phyloP scores from a whole-genome alignment of 805 yeast genomes.

The Kodamaea nitidulidarum region DNA sequence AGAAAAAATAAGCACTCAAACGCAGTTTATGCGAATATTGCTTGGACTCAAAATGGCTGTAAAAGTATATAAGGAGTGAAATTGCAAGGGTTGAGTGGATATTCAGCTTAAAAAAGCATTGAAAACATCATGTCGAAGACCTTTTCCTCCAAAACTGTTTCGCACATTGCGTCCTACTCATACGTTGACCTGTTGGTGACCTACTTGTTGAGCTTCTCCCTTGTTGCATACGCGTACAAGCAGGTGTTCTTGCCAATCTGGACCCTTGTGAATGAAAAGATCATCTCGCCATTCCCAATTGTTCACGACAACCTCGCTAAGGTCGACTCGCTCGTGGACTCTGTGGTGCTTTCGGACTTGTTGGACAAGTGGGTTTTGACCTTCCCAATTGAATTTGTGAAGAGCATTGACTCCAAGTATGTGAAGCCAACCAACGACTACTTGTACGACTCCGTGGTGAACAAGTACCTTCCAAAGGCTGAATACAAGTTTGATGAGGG shows the following conservation, averaged over 20 bases:
- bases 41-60: neutral
- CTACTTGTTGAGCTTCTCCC: constrained; percentile 23
- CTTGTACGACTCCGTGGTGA: constrained; percentile 13
- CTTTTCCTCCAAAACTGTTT: constrained; percentile 30
- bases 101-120: neutral
- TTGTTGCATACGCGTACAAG: constrained; percentile 22
- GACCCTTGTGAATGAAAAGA: constrained; percentile 19
- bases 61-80: constrained; percentile 10
- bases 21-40: neutral
- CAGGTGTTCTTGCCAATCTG: constrained; percentile 20
- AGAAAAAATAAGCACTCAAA: neutral
- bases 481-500: constrained; percentile 21
- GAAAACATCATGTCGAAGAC: constrained; percentile 14
- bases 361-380: constrained; percentile 12
- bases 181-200: constrained; percentile 20
- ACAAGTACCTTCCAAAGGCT: constrained; percentile 26
- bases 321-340: constrained; percentile 11
- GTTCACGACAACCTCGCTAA: constrained; percentile 14
- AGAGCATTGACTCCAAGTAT: constrained; percentile 10
- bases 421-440: constrained; percentile 25
- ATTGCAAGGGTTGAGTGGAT: neutral
- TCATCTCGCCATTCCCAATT: constrained; percentile 17
- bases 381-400: constrained; percentile 7
- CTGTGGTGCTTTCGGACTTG: constrained; percentile 11
- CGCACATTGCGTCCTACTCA: constrained; percentile 31